Evolutionary conservation across 257 asterid species (phyloP), one percentile per base, ranked within the genome.

Genomic region (Pogostemon cablin): DNA sequence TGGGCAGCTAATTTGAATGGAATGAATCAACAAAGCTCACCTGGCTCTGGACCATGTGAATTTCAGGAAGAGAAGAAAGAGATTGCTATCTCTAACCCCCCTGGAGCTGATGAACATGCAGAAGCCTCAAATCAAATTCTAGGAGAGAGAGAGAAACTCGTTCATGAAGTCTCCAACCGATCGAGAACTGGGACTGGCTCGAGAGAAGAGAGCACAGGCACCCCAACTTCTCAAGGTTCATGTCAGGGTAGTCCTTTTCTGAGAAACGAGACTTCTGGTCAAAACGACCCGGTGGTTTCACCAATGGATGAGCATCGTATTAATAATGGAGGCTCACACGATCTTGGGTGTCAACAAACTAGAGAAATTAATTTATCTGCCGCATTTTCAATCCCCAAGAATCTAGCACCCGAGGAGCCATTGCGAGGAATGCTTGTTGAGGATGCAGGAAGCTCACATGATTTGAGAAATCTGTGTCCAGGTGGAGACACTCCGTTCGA

Each of bases 361-460:
- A 71, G 82, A 53, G 87, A 78, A 62, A 78, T 81, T 6, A 82
- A 79, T 49, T 49, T 86, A 32, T 81, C 91, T 0, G 71, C 84
- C 1, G 69, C 78, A n/a, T 87, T 88, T 71, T 64, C 90, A 43
- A 76, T 77, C 6, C 90, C 82, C 1, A 76, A 71, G 35, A 78
- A 80, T 66, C 71, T 66, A 12, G 59, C 82, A 41, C 62, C 77
- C 25, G 79, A 77, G n/a, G 83, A 81, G 57, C 85, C 84, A 4
- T 86, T 88, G 10, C 76, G 87, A 39, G 92, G 75, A 72, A 85
- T 87, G 86, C 79, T 87, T n/a, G 65, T 87, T 1, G 96, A 91
- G 83, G 90, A 87, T 69, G 95, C 89, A 4, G 95, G 95, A 65
- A 91, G 96, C 72, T 89, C 91, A 9, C 97, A 89, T 39, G 97